phyloP scores from a whole-genome alignment of 1,284 basidiomycete species.

The Mycena citricolor region DNA sequence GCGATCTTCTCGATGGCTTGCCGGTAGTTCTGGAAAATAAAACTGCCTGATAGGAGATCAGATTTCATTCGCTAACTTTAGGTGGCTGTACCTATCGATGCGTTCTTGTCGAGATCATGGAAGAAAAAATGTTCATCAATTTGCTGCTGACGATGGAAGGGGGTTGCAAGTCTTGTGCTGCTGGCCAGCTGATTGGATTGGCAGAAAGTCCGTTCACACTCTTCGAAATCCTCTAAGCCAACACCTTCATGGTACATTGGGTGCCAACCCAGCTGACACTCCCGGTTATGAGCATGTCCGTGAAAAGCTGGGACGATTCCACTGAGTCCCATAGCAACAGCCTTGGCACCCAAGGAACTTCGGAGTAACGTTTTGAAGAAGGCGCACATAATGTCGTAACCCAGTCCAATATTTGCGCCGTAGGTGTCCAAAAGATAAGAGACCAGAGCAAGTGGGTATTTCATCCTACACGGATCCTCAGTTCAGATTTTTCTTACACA shows the following conservation, averaged over 20 bases:
- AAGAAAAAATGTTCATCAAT: constrained; percentile 25
- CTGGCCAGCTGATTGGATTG: constrained; percentile 19
- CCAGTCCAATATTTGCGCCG: constrained; percentile 20
- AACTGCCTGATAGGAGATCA: constrained; percentile 19
- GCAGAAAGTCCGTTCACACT: constrained; percentile 21
- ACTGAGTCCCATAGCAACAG: constrained; percentile 2
- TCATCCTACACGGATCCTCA: constrained; percentile 36
- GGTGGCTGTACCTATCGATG: constrained; percentile 17
- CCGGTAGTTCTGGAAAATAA: constrained; percentile 29
- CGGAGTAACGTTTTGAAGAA: constrained; percentile 30
- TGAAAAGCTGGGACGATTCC: constrained; percentile 23
- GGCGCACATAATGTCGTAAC: constrained; percentile 37
- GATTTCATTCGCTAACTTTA: not conserved
- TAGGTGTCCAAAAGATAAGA: constrained; percentile 26
- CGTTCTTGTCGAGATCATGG: constrained; percentile 26
- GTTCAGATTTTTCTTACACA: constrained; percentile 26
- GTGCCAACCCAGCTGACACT: constrained; percentile 27
- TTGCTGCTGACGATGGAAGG: constrained; percentile 25
- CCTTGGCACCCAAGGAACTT: constrained; percentile 26
- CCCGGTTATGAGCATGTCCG: constrained; percentile 28
- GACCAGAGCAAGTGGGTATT: constrained; percentile 34
- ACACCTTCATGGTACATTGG: constrained; percentile 20
- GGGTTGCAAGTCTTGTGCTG: constrained; percentile 21
- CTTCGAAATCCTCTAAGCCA: constrained; percentile 29
- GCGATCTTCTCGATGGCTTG: constrained; percentile 26